These are phyloP conservation scores for Septoria petroselini DNA, from an alignment of 2,329 filamentous ascomycete species.

Conservation along the genomic window DNA sequence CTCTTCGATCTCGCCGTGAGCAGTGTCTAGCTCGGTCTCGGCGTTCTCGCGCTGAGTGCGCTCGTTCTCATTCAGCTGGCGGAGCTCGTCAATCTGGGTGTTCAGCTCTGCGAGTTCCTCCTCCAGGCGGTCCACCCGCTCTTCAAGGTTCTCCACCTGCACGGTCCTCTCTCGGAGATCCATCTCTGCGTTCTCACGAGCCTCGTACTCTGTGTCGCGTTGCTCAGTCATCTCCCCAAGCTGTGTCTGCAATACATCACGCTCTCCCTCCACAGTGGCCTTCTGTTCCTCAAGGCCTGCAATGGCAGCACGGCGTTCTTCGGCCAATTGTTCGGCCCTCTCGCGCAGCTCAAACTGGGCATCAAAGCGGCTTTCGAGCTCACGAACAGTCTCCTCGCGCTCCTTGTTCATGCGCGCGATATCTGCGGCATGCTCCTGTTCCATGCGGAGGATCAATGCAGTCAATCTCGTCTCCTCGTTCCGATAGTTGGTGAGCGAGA, in stretches of 20 bases:
- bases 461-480: slow-evolving; percentile 41
- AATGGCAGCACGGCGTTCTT: slow-evolving; percentile 41
- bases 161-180: slow-evolving; percentile 40
- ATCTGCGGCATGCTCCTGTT: slow-evolving; percentile 39
- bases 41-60: slow-evolving; percentile 45
- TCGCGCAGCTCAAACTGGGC: slow-evolving; percentile 40
- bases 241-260: slow-evolving; percentile 36
- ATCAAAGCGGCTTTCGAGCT: slow-evolving; percentile 40
- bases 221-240: slow-evolving; percentile 38
- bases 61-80: slow-evolving; percentile 41
- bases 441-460: slow-evolving; percentile 40
- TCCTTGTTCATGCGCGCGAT: slow-evolving; percentile 42
- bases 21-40: slow-evolving; percentile 44
- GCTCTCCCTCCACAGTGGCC: slow-evolving; percentile 38
- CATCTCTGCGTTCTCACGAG: slow-evolving; percentile 38
- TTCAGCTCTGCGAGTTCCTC: slow-evolving; percentile 33
- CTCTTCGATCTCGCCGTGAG: slow-evolving; percentile 42
- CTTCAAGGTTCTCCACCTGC: slow-evolving; percentile 40
- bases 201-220: slow-evolving; percentile 36
- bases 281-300: slow-evolving; percentile 42
- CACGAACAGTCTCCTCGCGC: slow-evolving; percentile 38
- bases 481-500: slow-evolving; percentile 42
- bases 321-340: slow-evolving; percentile 41
- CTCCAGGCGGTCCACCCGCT: slow-evolving; percentile 37
- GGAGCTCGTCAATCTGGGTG: slow-evolving; percentile 40